Base-by-base conservation (phyloP, 2,329 filamentous ascomycete genomes). In the Dryadomyces quercus-mongolicae region DNA sequence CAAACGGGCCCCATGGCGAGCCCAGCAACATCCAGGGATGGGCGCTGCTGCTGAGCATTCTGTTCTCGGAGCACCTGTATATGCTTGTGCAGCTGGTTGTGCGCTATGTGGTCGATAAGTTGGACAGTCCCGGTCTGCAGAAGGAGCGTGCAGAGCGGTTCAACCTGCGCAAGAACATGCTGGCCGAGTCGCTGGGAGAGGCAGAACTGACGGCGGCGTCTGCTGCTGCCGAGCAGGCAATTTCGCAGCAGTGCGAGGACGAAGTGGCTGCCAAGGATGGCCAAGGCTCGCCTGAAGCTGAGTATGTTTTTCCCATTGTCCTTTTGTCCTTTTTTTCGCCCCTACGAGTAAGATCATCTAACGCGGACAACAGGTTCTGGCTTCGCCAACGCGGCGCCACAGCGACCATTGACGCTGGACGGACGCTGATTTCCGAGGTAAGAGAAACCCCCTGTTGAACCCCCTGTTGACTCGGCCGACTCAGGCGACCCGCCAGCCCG, bases 1-100 rank as follows among this genome's bases (percentile, higher is more conserved):
- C 78, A 1, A 70, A 84, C 44, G 85, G 84, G 0, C 78, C 80
- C 0, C 76, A 79, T 53, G 86, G 86, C 43, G 77, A 77, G 16
- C 83, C 85, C 0, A 80, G 79, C 47, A 78, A 82, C 49, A 86
- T 96, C 63, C 84, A 81, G 55, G 84, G 76, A 15, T 95, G 89
- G 85, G 88, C 84, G 0, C 73, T 96, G 2, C 76, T 98, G 5
- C 73, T 95, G 18, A 81, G 84, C 20, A 84, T 98, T 55, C 80
- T 97, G 61, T 80, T 94, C 61, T 84, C 88, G 0, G 93, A 98
- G 66, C 92, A 98, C 65, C 71, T 91, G 16, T 97, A 95, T 66
- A 80, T 98, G n/a, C 73, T 83, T 2, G 78, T 88, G 2, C 84
- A 91, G 62, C 77, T 84, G 57, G 78, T 76, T 0, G 86, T 96